Evolutionary conservation across 495 filamentous ascomycete species (phyloP).

Genomic region (Aspergillus ellipticus): DNA sequence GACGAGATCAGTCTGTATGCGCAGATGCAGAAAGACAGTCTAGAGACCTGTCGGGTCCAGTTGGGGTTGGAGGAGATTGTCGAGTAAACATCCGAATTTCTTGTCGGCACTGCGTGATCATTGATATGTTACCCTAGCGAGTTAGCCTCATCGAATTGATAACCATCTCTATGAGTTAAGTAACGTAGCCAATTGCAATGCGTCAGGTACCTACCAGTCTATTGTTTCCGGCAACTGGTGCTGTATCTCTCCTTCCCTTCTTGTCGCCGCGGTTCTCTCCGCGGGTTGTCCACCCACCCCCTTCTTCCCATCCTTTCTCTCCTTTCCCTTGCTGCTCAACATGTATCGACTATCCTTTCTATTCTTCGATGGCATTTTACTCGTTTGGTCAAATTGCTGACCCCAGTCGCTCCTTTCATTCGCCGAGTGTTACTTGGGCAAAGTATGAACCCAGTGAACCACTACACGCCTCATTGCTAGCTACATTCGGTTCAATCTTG

Average conservation of each 20-base stretch:
- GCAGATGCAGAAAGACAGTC: constrained; percentile 24
- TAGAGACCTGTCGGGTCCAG: constrained; percentile 20
- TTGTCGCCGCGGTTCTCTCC: not conserved
- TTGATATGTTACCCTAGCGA: not conserved
- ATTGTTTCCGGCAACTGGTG: not conserved
- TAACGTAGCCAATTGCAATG: too few relatives aligned
- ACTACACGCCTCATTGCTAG: not conserved
- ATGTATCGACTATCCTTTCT: not conserved
- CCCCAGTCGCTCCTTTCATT: not conserved
- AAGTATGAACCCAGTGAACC: not conserved
- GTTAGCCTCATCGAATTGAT: not conserved
- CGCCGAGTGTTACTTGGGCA: not conserved
- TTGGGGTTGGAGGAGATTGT: constrained; percentile 18
- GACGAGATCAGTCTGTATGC: constrained; percentile 32
- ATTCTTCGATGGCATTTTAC: not conserved
- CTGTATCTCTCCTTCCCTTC: not conserved
- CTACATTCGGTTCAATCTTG: not conserved
- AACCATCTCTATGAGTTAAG: too few relatives aligned
- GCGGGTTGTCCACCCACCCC: not conserved
- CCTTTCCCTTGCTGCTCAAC: not conserved
- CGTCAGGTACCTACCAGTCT: too few relatives aligned
- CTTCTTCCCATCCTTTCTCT: not conserved
- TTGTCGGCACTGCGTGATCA: not conserved
- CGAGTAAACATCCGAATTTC: not conserved
- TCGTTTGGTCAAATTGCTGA: not conserved